Evolutionary conservation across 495 filamentous ascomycete species (phyloP).

Genomic region (Trichodelitschia bisporula): DNA sequence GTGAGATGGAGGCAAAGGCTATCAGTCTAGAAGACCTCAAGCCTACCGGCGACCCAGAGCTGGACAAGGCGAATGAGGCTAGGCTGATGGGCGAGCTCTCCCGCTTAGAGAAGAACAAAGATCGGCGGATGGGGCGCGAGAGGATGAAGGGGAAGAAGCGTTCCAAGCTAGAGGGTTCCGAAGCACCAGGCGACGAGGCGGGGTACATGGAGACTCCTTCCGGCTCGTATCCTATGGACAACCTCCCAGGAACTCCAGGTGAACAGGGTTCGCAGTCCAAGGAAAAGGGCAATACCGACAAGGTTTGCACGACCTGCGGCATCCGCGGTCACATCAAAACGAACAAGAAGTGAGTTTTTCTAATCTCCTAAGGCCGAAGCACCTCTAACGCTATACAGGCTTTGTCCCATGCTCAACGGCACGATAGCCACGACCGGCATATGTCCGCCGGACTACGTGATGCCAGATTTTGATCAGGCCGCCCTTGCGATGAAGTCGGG

Average conservation of each 20-base stretch:
- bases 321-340: slow-evolving; percentile 94
- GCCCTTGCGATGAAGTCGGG: too few relatives aligned
- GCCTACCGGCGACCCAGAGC: slow-evolving; percentile 55
- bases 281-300: slow-evolving; percentile 27
- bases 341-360: slow-evolving; percentile 66
- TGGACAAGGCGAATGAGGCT: slow-evolving; percentile 26
- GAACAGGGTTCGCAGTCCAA: slow-evolving; percentile 16
- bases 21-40: slow-evolving; percentile 29
- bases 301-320: slow-evolving; percentile 91
- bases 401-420: slow-evolving; percentile 79
- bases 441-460: too few relatives aligned
- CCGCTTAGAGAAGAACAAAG: slow-evolving; percentile 71
- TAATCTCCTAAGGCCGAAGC: neutral
- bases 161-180: too few relatives aligned
- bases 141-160: slow-evolving; percentile 42
- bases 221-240: too few relatives aligned
- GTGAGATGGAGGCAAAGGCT: slow-evolving; percentile 7
- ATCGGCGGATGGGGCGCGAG: slow-evolving; percentile 73
- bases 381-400: slow-evolving; percentile 19
- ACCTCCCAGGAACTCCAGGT: slow-evolving; percentile 12
- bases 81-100: slow-evolving; percentile 55
- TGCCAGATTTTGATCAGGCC: too few relatives aligned
- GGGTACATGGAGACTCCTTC: too few relatives aligned
- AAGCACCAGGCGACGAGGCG: too few relatives aligned
- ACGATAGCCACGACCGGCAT: too few relatives aligned